Evolutionary conservation across 208 protist genomes (phyloP), one percentile per base, ranked within the genome.

Genomic region (Phytomonas francai): DNA sequence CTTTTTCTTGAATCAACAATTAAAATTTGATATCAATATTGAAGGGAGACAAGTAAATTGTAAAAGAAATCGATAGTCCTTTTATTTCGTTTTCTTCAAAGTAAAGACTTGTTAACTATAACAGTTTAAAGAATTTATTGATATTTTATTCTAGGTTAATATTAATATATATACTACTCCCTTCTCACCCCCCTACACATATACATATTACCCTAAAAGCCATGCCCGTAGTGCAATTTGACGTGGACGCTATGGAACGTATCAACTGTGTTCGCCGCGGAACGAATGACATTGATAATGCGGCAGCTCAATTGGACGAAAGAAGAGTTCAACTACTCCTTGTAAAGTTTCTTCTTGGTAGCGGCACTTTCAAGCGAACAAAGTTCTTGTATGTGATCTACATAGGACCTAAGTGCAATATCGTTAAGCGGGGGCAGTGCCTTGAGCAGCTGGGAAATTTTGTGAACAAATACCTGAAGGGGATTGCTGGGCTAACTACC

Each of bases 361-460:
- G 63, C 14, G 89, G 89, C 51, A 93, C 85, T 31, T 95, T 95
- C 75, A 89, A 88, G 78, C 84, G 89, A 19, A 92, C 89, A 69
- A 95, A 95, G 77, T 91, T 86, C 30, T 78, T 93, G 33, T 89
- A 86, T 63, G 76, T 95, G 14, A 80, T 90, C 58, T 93, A 85
- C 65, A 84, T 87, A 34, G 87, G 89, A 12, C 80, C 78, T 7
- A 71, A 86, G 25, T 92, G 85, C 64, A 49, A 81, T 42, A 74
- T 91, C 56, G 84, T 95, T 27, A 93, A 93, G 72, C 84, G 85
- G 56, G 89, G 84, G 0, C 76, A 83, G 72, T 74, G 81, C 60
- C 82, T 92, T 61, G 84, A 65, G 54, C 77, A 92, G 45, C 87
- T 91, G 54, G 78, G 78, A 30, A 58, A 65, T 36, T 92, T 93